A percentile compares a stretch with the other conserved stretches of the same genome.
phyloP scores from a whole-genome alignment of 148 eudicot species.

The Amaranthus hypochondriacus region DNA sequence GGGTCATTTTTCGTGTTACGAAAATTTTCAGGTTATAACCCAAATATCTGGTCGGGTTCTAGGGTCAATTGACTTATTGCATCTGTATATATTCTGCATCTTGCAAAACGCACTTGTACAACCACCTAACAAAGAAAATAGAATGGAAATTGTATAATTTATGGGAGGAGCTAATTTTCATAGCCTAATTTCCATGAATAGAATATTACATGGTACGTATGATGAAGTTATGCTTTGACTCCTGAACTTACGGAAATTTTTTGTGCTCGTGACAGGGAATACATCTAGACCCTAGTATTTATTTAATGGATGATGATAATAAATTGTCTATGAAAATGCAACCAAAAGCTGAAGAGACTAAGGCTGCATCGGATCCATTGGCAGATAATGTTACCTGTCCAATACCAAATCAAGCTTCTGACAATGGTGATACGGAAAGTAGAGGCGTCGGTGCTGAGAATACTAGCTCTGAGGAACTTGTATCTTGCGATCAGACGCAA shows the following conservation, averaged over 20 bases:
- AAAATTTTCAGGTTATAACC: neutral
- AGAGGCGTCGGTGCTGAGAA: constrained; percentile 22
- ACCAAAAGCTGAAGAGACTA: constrained; percentile 44
- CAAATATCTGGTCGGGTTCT: neutral
- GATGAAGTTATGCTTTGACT: constrained; percentile 4
- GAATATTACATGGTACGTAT: neutral
- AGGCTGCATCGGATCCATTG: constrained; percentile 25
- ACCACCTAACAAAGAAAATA: neutral
- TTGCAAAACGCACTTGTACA: neutral
- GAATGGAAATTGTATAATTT: neutral
- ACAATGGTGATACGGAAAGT: constrained; percentile 29
- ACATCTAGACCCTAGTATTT: constrained; percentile 97
- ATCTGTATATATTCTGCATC: neutral
- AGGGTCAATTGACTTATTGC: neutral
- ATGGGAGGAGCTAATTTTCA: neutral
- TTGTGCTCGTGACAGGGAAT: constrained; percentile 58
- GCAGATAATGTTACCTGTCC: constrained; percentile 29
- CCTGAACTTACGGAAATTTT: neutral
- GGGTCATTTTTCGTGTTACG: too few relatives aligned
- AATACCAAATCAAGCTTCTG: constrained; percentile 27
- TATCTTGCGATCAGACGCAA: constrained; percentile 31
- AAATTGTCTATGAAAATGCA: constrained; percentile 41
- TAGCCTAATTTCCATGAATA: neutral
- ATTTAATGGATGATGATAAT: constrained; percentile 92
- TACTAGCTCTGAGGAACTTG: constrained; percentile 26